Percentiles rank a stretch among this genome's conserved stretches.
Evolutionary conservation across 176 grass and related monocot genomes (phyloP).

Genomic region (Otatea glauca): DNA sequence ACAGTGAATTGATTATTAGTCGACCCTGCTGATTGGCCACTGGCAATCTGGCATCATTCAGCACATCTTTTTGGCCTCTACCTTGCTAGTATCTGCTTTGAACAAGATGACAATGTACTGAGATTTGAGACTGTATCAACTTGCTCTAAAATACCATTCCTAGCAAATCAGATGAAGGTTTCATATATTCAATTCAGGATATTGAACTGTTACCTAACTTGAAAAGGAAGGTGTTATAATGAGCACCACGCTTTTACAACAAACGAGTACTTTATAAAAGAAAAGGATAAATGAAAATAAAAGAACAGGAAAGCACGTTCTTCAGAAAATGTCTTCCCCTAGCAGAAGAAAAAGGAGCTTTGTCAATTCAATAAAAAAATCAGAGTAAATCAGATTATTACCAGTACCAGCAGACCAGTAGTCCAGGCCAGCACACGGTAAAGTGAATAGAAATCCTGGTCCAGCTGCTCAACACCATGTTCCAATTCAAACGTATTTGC

Average conservation of each 20-base stretch:
- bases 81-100: background rate
- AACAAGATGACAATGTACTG: background rate
- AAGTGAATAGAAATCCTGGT: background rate
- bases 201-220: conserved; percentile 36
- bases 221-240: background rate
- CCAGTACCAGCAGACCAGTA: background rate
- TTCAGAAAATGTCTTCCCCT: conserved; percentile 14
- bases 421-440: background rate
- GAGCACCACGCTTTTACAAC: background rate
- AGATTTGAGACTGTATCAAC: background rate
- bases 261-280: conserved; percentile 6
- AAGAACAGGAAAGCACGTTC: conserved; percentile 11
- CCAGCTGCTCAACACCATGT: background rate
- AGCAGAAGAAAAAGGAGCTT: background rate
- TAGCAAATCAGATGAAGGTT: background rate
- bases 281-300: background rate
- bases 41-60: background rate
- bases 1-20: background rate
- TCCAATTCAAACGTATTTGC: conserved; percentile 28
- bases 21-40: conserved; percentile 19
- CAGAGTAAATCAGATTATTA: background rate
- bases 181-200: background rate
- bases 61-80: background rate
- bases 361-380: too few species aligned
- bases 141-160: background rate